Evolutionary conservation across 164 flowering plant genomes (phyloP).

Genomic region (Aristolochia californica): DNA sequence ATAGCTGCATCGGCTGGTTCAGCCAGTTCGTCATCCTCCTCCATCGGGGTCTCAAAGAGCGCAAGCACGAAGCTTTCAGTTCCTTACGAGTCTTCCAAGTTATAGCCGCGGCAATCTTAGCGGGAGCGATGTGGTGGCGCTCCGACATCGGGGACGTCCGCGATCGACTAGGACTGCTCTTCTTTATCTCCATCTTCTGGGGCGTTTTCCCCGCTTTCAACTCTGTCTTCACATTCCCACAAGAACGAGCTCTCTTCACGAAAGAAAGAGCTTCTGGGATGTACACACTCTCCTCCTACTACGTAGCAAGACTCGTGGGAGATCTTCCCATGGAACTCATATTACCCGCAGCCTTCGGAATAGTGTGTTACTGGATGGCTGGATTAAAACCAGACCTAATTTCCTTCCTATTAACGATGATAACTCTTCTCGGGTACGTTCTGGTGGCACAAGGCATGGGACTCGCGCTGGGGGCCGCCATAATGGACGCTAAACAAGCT

Average conservation of each 20-base stretch:
- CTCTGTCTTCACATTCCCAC: slow-evolving; percentile 73
- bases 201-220: slow-evolving; percentile 74
- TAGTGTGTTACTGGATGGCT: slow-evolving; percentile 60
- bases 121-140: slow-evolving; percentile 87
- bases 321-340: slow-evolving; percentile 83
- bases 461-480: slow-evolving; percentile 61
- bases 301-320: slow-evolving; percentile 63
- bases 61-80: slow-evolving; percentile 69
- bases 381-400: slow-evolving; percentile 41
- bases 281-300: slow-evolving; percentile 77
- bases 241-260: slow-evolving; percentile 66
- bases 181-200: slow-evolving; percentile 81
- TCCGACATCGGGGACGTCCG: slow-evolving; percentile 48
- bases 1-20: slow-evolving; percentile 36
- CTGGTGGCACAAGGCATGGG: slow-evolving; percentile 88
- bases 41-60: slow-evolving; percentile 61
- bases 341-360: slow-evolving; percentile 52
- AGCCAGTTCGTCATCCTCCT: slow-evolving; percentile 61
- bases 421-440: slow-evolving; percentile 51
- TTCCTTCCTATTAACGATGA: slow-evolving; percentile 42
- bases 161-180: slow-evolving; percentile 78
- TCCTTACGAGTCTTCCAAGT: slow-evolving; percentile 67
- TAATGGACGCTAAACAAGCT: slow-evolving; percentile 86
- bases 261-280: slow-evolving; percentile 75
- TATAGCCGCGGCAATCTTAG: slow-evolving; percentile 40